Evolutionary conservation across 257 asterid species (phyloP).

Genomic region (Capsicum rhomboideum): DNA sequence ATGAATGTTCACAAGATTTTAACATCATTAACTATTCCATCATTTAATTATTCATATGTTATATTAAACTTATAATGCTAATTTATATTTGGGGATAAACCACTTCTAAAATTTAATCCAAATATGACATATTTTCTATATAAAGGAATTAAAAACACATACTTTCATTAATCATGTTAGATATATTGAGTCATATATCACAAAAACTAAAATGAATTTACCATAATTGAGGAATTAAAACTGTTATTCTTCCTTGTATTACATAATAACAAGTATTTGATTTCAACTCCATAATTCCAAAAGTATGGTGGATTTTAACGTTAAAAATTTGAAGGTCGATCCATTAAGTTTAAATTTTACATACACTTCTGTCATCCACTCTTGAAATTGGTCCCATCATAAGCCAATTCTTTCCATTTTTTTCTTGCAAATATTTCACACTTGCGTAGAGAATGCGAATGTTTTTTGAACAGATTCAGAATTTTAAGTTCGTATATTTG

Average conservation of each 20-base stretch:
- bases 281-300: not conserved
- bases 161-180: not conserved
- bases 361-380: not conserved
- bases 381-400: not conserved
- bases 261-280: not conserved
- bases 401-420: not conserved
- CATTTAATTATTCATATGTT: not conserved
- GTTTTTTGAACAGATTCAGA: not conserved
- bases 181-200: not conserved
- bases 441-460: not conserved
- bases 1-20: not conserved
- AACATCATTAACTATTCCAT: not conserved
- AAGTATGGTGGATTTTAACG: not conserved
- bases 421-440: not conserved
- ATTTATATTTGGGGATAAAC: not conserved
- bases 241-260: not conserved
- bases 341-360: not conserved
- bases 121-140: not conserved
- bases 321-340: not conserved
- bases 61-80: not conserved
- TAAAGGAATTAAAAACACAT: not conserved
- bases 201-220: not conserved
- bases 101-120: not conserved
- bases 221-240: not conserved
- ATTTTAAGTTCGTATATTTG: not conserved